Base-by-base conservation (phyloP, 2,329 filamentous ascomycete genomes). In the Aureobasidium namibiae region DNA sequence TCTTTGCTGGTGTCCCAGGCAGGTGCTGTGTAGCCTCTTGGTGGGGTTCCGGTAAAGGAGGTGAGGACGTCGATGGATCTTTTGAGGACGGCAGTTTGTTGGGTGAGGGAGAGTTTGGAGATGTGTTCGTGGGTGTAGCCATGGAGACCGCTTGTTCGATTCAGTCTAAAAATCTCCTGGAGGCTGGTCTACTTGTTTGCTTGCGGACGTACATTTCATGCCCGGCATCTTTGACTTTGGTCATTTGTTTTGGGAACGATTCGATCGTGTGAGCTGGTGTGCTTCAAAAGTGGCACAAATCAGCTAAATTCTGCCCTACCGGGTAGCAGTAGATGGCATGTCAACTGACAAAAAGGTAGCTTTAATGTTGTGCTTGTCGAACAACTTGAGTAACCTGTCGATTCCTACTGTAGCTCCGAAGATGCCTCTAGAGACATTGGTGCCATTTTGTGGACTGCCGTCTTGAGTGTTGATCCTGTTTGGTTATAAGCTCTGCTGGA, bases 191-290 rank as follows among this genome's bases (percentile, higher is more conserved):
- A 16, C 1, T 46, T 16, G n/a, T 46, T 6, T 38, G 16, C n/a
- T 2, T 18, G 34, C 23, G 16, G 23, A 36, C 56, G 21, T 58
- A 68, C 62, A 77, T 69, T 56, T 76, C 74, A 60, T 77, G 75
- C 1, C 74, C 74, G 5, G 67, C 67, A 59, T 76, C 73, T 6
- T 72, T 63, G 34, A 77, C 69, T 66, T 74, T 76, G 33, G 73
- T 76, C 56, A 80, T 70, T 65, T 77, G 77, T 24, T 72, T 70
- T 0, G 77, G 80, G 65, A 81, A 77, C 0, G 74, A 76, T 58
- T 79, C 76, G 6, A 80, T 65, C 2, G 75, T 68, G 62, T 77
- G 74, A 3, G 69, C 74, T 13, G 74, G 75, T 8, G 59, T 70
- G 64, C 48, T 52, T 24, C n/a, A n/a, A 23, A 4, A 26, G 18